Evolutionary conservation across 306 rosid species (phyloP).

Genomic region (Heteromeles arbutifolia): DNA sequence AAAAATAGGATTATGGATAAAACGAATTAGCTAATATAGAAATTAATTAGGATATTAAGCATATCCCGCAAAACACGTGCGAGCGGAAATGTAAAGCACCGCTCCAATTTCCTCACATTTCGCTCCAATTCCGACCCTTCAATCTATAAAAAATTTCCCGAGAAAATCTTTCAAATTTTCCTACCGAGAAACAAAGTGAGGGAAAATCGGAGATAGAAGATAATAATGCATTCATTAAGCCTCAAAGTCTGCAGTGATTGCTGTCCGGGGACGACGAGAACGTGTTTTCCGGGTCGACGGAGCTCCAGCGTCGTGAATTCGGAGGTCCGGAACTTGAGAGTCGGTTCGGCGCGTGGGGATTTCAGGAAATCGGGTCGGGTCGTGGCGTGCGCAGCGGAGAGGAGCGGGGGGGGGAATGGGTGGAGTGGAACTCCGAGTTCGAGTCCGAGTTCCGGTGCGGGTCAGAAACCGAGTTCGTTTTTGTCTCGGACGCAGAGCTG

Average conservation of each 20-base stretch:
- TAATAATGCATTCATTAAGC: constrained; percentile 58
- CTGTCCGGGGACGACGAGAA: constrained; percentile 21
- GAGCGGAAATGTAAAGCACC: neutral
- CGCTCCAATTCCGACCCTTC: constrained; percentile 4
- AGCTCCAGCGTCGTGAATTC: constrained; percentile 11
- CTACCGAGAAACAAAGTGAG: neutral
- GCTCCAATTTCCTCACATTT: neutral
- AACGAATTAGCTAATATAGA: neutral
- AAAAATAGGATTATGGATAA: neutral
- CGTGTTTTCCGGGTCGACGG: constrained; percentile 25
- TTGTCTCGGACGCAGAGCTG: constrained; percentile 67
- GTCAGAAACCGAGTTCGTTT: constrained; percentile 42
- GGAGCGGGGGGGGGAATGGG: constrained; percentile 26
- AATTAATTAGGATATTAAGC: neutral
- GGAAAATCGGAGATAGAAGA: neutral
- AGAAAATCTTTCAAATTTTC: neutral
- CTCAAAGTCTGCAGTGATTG: constrained; percentile 36
- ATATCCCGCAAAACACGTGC: constrained; percentile 10
- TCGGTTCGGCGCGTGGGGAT: constrained; percentile 9
- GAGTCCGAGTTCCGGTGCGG: constrained; percentile 29
- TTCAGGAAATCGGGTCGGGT: constrained; percentile 21
- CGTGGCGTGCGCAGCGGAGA: constrained; percentile 45
- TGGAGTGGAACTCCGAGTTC: constrained; percentile 33
- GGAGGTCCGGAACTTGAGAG: constrained; percentile 15
- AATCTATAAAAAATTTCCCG: neutral